Conservation (phyloP, 805 yeast genomes). For the Yamadazyma laniorum region DNA sequence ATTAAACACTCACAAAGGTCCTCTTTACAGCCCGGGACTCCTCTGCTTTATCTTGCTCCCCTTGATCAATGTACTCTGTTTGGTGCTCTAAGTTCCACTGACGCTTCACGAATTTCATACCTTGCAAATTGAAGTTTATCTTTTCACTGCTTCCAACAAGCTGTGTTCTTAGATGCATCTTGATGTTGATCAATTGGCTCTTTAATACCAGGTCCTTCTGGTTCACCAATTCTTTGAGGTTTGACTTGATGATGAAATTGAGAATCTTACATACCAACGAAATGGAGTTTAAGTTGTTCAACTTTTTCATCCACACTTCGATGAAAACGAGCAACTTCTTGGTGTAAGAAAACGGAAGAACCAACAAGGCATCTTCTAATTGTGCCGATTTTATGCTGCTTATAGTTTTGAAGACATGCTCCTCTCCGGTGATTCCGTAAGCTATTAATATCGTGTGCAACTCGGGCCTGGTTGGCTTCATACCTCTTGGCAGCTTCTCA, state of each 20-base stretch:
- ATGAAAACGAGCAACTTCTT: conserved; percentile 68
- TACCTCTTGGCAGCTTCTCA: conserved; percentile 28
- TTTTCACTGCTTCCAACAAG: conserved; percentile 52
- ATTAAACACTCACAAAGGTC: conserved; percentile 55
- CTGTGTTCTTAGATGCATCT: conserved; percentile 56
- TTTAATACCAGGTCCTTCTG: conserved; percentile 65
- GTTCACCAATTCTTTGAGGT: conserved; percentile 74
- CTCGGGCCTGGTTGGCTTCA: conserved; percentile 58
- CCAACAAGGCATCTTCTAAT: conserved; percentile 87
- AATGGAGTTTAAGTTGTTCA: conserved; percentile 47
- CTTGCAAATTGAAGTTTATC: conserved; percentile 83
- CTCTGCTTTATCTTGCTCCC: conserved; percentile 51
- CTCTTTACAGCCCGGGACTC: conserved; percentile 68
- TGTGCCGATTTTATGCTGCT: conserved; percentile 76
- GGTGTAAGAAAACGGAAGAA: conserved; percentile 85
- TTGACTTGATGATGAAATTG: conserved; percentile 68
- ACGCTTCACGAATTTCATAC: conserved; percentile 66
- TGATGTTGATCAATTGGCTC: conserved; percentile 62
- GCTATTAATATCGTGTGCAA: conserved; percentile 75
- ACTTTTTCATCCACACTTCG: conserved; percentile 62
- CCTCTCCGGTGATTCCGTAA: conserved; percentile 65
- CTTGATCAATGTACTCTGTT: conserved; percentile 68
- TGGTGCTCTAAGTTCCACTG: conserved; percentile 81
- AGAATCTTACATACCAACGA: conserved; percentile 71
- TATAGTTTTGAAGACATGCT: conserved; percentile 73